Base-by-base conservation (phyloP, 2,329 filamentous ascomycete genomes). In the Epichloe baconii region DNA sequence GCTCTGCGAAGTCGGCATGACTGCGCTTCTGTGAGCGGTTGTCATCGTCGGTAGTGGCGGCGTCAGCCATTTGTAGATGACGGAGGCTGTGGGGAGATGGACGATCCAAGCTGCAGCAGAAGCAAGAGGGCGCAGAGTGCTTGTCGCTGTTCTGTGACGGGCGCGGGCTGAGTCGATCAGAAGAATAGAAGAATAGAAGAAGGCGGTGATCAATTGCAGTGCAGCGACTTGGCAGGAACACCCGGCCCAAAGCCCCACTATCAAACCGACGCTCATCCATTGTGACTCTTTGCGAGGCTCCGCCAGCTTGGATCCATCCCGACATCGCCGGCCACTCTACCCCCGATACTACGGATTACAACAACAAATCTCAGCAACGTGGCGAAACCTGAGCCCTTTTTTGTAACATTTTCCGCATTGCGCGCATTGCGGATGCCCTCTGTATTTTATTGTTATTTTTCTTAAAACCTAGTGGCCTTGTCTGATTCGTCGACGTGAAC, bases 1-100 rank as follows among this genome's bases (percentile, higher is more conserved):
- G 66, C 43, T 69, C 71, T 23, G 74, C 70, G 49, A 79, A 73
- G 42, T 78, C 77, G 31, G 75, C 74, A 59, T 80, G 77, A 55
- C 71, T 77, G 54, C 81, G 74, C 66, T 71, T 71, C 58, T 69
- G 66, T 34, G 64, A 62, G 55, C 61, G 61, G 49, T 58, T 60
- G 38, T 68, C 64, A 23, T 68, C 64, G 17, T 68, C 65, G 36
- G 56, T 44, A 14, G 57, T 38, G 17, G 34, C 12, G 19, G 26
- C 43, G 23, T 49, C 49, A 21, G 46, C 37, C 52, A 53, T 53
- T 43, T 47, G 26, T 23, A 40, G 38, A n/a, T n/a, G 12, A 12
- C 23, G 34, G 7, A 12, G 19, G 35, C 6, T 42, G 52, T 31
- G 43, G 31, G 26, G 31, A 17, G 23, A 31, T 38, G 35, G 12